Percentiles rank a stretch among this genome's conserved stretches.
Evolutionary conservation across 2,329 filamentous ascomycete genomes (phyloP).

Genomic region (Fusarium armeniacum): DNA sequence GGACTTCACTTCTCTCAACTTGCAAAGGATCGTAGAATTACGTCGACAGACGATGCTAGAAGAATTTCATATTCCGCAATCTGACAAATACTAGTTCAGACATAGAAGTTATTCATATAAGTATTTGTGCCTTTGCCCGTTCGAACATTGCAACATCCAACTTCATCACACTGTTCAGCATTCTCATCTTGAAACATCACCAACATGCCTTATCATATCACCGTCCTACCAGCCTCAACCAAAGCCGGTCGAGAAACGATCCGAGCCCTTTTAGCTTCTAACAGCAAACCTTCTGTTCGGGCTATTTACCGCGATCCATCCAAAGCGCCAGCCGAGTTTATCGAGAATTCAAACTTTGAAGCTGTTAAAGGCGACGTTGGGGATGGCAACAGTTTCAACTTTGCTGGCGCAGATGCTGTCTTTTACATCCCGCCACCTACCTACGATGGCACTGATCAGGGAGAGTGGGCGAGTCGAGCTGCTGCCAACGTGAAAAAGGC

Average conservation of each 20-base stretch:
- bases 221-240: conserved; percentile 54
- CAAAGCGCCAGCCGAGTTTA: conserved; percentile 52
- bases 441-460: conserved; percentile 45
- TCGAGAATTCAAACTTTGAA: conserved; percentile 48
- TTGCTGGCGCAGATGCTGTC: conserved; percentile 50
- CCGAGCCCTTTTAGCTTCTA: conserved; percentile 45
- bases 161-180: not conserved
- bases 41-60: not conserved
- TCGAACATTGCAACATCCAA: not conserved
- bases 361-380: conserved; percentile 52
- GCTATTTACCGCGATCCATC: conserved; percentile 52
- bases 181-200: not conserved
- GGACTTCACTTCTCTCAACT: not conserved
- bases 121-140: too few relatives aligned
- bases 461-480: conserved; percentile 45
- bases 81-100: not conserved
- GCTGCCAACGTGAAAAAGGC: conserved; percentile 42
- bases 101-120: conserved; percentile 7
- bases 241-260: conserved; percentile 53
- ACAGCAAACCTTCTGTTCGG: conserved; percentile 41
- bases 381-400: conserved; percentile 47
- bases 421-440: conserved; percentile 54
- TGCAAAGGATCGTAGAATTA: conserved; percentile 4
- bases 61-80: not conserved
- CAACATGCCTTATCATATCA: conserved; percentile 52